phyloP scores from a whole-genome alignment of 176 grass and related monocot species.

The Rhipidocladum racemiflorum region DNA sequence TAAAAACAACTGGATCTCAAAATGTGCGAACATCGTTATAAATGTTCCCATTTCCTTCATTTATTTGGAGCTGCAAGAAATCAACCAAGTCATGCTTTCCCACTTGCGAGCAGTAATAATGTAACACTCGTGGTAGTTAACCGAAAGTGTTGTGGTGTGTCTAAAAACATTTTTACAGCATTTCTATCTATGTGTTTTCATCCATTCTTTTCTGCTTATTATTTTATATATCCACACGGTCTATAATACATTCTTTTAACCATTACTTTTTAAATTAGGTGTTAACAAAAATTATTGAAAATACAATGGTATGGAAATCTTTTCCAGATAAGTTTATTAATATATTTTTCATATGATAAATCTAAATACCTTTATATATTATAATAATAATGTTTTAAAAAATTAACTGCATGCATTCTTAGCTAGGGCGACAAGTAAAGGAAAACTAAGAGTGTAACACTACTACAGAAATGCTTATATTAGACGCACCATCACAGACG shows the following conservation, averaged over 20 bases:
- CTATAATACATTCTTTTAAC: not conserved
- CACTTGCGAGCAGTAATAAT: not conserved
- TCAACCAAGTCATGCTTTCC: not conserved
- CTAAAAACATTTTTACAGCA: no score
- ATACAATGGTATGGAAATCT: not conserved
- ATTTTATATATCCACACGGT: not conserved
- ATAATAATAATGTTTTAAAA: not conserved
- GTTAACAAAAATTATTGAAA: not conserved
- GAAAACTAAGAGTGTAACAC: no score
- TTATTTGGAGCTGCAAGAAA: not conserved
- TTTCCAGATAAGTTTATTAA: not conserved
- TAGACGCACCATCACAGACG: no score
- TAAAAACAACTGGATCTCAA: slow-evolving; percentile 12
- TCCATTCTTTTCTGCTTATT: not conserved
- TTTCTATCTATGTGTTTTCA: no score
- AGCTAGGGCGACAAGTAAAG: not conserved
- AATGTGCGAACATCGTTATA: not conserved
- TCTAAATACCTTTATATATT: not conserved
- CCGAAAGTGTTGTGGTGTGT: no score
- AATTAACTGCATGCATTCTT: not conserved
- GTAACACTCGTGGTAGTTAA: not conserved
- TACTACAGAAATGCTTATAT: no score
- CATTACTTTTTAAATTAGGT: not conserved
- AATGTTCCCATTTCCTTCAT: not conserved
- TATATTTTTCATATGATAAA: not conserved